A percentile compares a stretch with the other conserved stretches of the same genome.
Evolutionary conservation across 1,284 basidiomycete species (phyloP).

Genomic region (Fomitopsis palustris): DNA sequence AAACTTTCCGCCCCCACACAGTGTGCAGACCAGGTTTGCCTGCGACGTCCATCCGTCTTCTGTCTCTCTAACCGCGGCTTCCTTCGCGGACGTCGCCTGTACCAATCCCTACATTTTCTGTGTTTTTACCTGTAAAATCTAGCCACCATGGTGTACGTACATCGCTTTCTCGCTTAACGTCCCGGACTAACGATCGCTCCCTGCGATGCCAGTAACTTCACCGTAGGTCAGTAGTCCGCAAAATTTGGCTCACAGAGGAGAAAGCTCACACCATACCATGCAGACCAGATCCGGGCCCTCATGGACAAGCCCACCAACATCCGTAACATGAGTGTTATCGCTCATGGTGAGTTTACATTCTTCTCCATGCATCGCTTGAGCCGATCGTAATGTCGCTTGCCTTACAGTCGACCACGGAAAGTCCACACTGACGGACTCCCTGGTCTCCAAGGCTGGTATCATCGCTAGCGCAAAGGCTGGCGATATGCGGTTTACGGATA

Average conservation of each 20-base stretch:
- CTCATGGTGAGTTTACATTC: constrained; percentile 65
- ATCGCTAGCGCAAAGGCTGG: constrained; percentile 95
- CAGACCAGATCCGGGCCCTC: constrained; percentile 86
- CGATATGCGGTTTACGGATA: constrained; percentile 98
- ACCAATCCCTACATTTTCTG: constrained; percentile 21
- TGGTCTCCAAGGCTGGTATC: constrained; percentile 99
- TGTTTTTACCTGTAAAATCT: constrained; percentile 38
- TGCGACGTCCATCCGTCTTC: constrained; percentile 22
- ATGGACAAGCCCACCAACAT: constrained; percentile 94
- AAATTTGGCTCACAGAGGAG: not conserved
- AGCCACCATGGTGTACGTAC: constrained; percentile 75
- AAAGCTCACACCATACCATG: constrained; percentile 7
- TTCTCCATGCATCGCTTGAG: constrained; percentile 6
- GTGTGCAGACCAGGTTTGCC: constrained; percentile 27
- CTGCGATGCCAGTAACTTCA: constrained; percentile 69
- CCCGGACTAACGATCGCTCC: constrained; percentile 32
- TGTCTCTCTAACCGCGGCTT: constrained; percentile 21
- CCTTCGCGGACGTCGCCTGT: constrained; percentile 20
- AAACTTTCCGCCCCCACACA: constrained; percentile 22
- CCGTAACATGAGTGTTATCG: constrained; percentile 98
- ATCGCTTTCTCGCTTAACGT: constrained; percentile 10
- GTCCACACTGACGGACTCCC: constrained; percentile 98
- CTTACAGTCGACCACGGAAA: constrained; percentile 98
- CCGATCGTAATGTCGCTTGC: constrained; percentile 14
- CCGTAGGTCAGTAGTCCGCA: constrained; percentile 59